Evolutionary conservation across 208 protist species (phyloP), one percentile per base, ranked within the genome.

Genomic region (Crithidia mellificae): DNA sequence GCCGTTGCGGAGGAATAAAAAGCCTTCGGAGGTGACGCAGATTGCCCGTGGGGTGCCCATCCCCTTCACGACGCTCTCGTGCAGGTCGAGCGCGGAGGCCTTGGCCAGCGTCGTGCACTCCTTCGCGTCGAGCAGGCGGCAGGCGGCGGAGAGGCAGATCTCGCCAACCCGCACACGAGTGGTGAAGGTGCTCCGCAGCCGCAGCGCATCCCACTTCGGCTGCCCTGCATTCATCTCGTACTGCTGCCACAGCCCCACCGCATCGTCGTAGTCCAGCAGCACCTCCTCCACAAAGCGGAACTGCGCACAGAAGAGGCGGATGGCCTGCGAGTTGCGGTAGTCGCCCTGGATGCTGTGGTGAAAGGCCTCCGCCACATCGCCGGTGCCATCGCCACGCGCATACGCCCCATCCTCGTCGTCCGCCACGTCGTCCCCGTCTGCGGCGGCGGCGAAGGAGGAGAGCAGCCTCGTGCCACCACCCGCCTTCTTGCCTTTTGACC

Each of bases 261-360:
- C 74, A 54, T 90, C 80, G 52, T 85, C 74, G 77, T 82, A 90
- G n/a, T 90, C 78, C 27, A 77, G 52, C 61, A 87, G 49, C 30
- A 83, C 39, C 66, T 90, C 84, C 73, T 90, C 78, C 44, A 90
- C 78, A 63, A 84, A 85, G 55, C 83, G 83, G 39, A 79, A 84
- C 54, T 78, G 72, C 19, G 74, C 68, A 46, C 77, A 81, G 63
- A 79, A 65, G 14, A 36, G 36, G 39, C 67, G 55, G 27, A 65
- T 57, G 14, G 59, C 56, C 43, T 61, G 61, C 24, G 47, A 41
- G 44, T 51, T 46, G 69, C 54, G 34, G 53, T 47, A 55, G 49
- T 67, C 62, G 15, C 61, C 46, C 4, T 57, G 58, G n/a, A 55
- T 25, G 51, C 27, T 44, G 50, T 34, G 49, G 56, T 39, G 41